Percentiles rank a stretch among this genome's conserved stretches.
These are phyloP conservation scores for Carex cristatella DNA, from an alignment of 176 grass and related monocot genomes.

Conservation along the genomic window DNA sequence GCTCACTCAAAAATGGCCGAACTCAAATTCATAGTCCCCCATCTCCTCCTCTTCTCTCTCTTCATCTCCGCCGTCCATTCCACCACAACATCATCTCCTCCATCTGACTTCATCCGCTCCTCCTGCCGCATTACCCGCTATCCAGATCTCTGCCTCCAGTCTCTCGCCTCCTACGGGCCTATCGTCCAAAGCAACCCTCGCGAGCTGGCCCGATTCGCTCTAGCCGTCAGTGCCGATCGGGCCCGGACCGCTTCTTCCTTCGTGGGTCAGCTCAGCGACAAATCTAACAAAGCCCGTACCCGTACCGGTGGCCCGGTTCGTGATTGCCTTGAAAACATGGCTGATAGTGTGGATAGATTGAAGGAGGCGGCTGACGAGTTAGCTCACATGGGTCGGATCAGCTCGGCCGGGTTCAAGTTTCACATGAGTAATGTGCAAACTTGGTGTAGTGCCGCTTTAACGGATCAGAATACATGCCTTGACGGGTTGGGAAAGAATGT, in stretches of 20 bases:
- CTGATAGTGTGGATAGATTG: slow-evolving; percentile 72
- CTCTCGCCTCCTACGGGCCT: slow-evolving; percentile 49
- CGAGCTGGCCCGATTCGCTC: slow-evolving; percentile 73
- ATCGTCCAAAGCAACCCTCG: slow-evolving; percentile 47
- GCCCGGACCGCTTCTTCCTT: slow-evolving; percentile 55
- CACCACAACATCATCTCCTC: neutral
- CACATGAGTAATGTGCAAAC: slow-evolving; percentile 94
- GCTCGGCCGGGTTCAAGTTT: slow-evolving; percentile 52
- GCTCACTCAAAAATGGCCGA: neutral
- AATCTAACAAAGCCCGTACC: neutral
- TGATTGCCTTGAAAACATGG: slow-evolving; percentile 90
- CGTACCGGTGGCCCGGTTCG: slow-evolving; percentile 34
- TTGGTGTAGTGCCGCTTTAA: slow-evolving; percentile 89
- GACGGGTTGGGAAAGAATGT: slow-evolving; percentile 57
- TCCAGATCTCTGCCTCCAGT: slow-evolving; percentile 70
- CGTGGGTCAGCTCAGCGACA: slow-evolving; percentile 34
- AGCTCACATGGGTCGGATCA: slow-evolving; percentile 34
- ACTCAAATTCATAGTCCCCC: neutral
- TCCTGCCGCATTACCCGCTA: slow-evolving; percentile 78
- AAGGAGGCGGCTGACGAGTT: slow-evolving; percentile 64
- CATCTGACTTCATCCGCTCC: slow-evolving; percentile 55
- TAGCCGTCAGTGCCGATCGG: slow-evolving; percentile 65
- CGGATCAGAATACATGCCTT: slow-evolving; percentile 93
- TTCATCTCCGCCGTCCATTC: neutral
- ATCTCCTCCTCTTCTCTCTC: slow-evolving; percentile 19